Evolutionary conservation across 495 filamentous ascomycete genomes (phyloP).

Genomic region (Aspergillus olivimuriae): DNA sequence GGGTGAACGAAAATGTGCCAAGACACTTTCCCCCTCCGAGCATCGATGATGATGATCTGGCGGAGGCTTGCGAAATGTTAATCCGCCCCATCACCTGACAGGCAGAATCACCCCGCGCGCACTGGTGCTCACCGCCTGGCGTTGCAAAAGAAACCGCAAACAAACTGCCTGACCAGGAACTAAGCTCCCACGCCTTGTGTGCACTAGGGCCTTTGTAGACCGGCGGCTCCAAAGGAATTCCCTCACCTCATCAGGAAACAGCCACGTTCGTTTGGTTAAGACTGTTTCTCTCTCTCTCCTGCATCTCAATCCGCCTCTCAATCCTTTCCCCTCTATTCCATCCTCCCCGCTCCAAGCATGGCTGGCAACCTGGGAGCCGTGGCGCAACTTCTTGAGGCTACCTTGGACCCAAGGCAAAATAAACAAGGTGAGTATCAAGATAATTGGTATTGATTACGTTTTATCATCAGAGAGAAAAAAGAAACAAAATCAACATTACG

Average conservation of each 20-base stretch:
- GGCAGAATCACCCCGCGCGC: conserved; percentile 24
- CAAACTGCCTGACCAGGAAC: conserved; percentile 30
- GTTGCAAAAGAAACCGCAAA: conserved; percentile 26
- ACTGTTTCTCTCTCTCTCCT: background rate
- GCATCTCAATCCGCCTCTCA: background rate
- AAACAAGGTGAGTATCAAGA: conserved; percentile 65
- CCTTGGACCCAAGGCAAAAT: conserved; percentile 75
- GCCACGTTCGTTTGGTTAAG: too few species aligned
- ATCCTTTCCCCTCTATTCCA: conserved; percentile 9
- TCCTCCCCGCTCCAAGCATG: conserved; percentile 49
- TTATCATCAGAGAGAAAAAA: too few species aligned
- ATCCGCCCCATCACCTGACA: conserved; percentile 17
- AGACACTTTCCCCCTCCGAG: conserved; percentile 20
- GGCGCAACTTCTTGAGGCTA: conserved; percentile 75
- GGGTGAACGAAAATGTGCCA: conserved; percentile 14
- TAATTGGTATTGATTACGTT: too few species aligned
- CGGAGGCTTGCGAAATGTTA: conserved; percentile 14
- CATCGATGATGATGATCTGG: conserved; percentile 18
- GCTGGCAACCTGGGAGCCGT: conserved; percentile 65
- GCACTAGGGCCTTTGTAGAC: conserved; percentile 1
- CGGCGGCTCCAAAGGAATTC: too few species aligned
- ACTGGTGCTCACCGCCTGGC: conserved; percentile 18
- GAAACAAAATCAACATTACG: too few species aligned
- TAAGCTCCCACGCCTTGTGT: conserved; percentile 14
- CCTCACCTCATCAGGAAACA: too few species aligned